Conservation (phyloP, 2,329 filamentous ascomycete species). For the Colletotrichum lupini region DNA sequence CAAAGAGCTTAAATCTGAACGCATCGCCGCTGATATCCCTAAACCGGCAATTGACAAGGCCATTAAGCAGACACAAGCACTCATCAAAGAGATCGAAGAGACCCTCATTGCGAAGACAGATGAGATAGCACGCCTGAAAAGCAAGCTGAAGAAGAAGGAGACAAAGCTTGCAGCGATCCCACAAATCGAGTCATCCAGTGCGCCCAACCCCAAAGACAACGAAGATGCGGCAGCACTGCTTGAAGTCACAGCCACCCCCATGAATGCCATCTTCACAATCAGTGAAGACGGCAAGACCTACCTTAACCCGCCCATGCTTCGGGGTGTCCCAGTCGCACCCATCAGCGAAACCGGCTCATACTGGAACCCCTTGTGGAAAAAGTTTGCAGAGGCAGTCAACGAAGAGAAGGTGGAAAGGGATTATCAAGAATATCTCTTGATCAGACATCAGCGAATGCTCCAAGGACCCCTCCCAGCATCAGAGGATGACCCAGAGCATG, state of each 20-base stretch:
- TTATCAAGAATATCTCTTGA: constrained; percentile 9
- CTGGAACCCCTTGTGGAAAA: constrained; percentile 46
- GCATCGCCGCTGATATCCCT: not conserved
- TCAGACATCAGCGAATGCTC: not conserved
- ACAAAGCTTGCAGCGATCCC: constrained; percentile 12
- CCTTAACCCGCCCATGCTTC: constrained; percentile 39
- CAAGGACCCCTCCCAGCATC: not conserved
- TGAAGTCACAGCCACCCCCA: constrained; percentile 30
- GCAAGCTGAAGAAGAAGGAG: not conserved
- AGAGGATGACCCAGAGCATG: constrained; percentile 14
- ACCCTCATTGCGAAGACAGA: constrained; percentile 5
- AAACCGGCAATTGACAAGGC: not conserved
- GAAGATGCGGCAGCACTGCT: constrained; percentile 20
- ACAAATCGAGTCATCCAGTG: constrained; percentile 13
- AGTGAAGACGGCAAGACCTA: constrained; percentile 41
- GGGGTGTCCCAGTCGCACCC: constrained; percentile 41
- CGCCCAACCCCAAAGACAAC: constrained; percentile 14
- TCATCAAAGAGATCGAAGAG: not conserved
- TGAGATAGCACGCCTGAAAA: not conserved
- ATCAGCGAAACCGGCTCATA: constrained; percentile 44
- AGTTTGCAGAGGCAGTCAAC: constrained; percentile 43
- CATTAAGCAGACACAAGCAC: not conserved
- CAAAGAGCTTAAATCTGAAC: not conserved
- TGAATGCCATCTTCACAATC: constrained; percentile 14
- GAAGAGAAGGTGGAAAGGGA: constrained; percentile 33